phyloP scores from a whole-genome alignment of 2,329 filamentous ascomycete genomes.

The Paramyrothecium roridum region DNA sequence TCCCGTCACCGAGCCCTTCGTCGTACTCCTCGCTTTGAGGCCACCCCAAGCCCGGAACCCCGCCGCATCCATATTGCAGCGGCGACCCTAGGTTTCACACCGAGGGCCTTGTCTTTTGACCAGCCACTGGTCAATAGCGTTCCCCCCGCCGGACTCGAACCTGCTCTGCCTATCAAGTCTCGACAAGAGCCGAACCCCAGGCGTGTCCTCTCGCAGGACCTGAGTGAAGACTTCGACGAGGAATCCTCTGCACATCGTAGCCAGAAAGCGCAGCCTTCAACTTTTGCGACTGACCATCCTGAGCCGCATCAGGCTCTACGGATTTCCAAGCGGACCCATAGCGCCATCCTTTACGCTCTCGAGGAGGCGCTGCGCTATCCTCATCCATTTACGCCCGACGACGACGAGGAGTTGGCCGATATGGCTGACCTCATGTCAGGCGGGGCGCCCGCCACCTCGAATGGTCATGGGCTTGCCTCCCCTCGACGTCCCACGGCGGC shows the following conservation, averaged over 20 bases:
- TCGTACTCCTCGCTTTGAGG: conserved; percentile 49
- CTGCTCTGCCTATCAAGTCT: conserved; percentile 36
- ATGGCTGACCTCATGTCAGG: conserved; percentile 78
- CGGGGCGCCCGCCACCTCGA: conserved; percentile 52
- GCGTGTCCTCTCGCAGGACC: conserved; percentile 43
- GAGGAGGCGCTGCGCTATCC: conserved; percentile 87
- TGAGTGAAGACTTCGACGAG: conserved; percentile 42
- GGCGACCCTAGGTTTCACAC: conserved; percentile 45
- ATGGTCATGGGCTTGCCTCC: conserved; percentile 48
- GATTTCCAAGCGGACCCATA: conserved; percentile 81
- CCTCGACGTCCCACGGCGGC: conserved; percentile 43
- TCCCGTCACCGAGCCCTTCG: conserved; percentile 45
- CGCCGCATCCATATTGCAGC: conserved; percentile 42
- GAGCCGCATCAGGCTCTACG: conserved; percentile 49
- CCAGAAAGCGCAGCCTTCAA: conserved; percentile 18
- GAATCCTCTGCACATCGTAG: conserved; percentile 28
- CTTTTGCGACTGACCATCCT: conserved; percentile 27
- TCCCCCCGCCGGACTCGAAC: conserved; percentile 8
- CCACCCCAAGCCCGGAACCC: conserved; percentile 38
- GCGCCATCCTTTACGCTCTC: conserved; percentile 86
- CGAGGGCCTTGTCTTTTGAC: conserved; percentile 26
- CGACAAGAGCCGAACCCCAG: conserved; percentile 25
- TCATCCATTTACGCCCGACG: conserved; percentile 77
- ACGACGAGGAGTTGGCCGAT: conserved; percentile 81
- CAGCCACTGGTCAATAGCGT: conserved; percentile 5